Base-by-base conservation (phyloP, 2,329 filamentous ascomycete genomes). In the Penicillium sp. region DNA sequence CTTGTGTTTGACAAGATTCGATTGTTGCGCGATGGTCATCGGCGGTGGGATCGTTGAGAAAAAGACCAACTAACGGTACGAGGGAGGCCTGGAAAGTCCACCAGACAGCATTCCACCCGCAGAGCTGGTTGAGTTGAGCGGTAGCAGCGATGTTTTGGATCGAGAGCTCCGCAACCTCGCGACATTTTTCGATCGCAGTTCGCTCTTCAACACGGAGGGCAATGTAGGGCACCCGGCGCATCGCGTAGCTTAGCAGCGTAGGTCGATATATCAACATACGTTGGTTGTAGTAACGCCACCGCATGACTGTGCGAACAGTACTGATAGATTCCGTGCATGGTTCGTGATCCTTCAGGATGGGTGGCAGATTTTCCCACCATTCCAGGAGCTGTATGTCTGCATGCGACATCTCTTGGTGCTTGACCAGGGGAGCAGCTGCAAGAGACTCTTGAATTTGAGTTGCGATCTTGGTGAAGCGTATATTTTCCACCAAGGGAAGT, bases 91-190 rank as follows among this genome's bases (percentile, higher is more conserved):
- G 89, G 74, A 91, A 92, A 55, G 90, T 82, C 72, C 91, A 88
- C 88, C 89, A 92, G 2, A 90, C 88, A 0, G 87, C 89, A 68
- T 91, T 90, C 89, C 89, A 92, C 8, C 89, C 89, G 0, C 85
- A 85, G 75, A 92, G 89, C 67, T 91, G 85, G 67, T 90, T 89
- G 42, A 85, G 83, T 42, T 83, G 83, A 76, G 88, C 91, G 58
- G 89, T 87, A 19, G 80, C 77, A 10, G 85, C 81, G 58, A 92
- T 90, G 55, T 91, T 88, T 54, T 87, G 82, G 58, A 92, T 90
- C 0, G 87, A 87, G 59, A 86, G 82, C 57, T 84, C 84, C 8
- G 89, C 88, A 1, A 91, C 81, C 48, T 85, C 81, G 16, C 88
- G 82, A 69, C 89, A 92, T 26, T 84, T 85, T 55, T 85, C 82